These are phyloP conservation scores for Penicillium sp. DNA, from an alignment of 2,329 filamentous ascomycete genomes.

Conservation along the genomic window DNA sequence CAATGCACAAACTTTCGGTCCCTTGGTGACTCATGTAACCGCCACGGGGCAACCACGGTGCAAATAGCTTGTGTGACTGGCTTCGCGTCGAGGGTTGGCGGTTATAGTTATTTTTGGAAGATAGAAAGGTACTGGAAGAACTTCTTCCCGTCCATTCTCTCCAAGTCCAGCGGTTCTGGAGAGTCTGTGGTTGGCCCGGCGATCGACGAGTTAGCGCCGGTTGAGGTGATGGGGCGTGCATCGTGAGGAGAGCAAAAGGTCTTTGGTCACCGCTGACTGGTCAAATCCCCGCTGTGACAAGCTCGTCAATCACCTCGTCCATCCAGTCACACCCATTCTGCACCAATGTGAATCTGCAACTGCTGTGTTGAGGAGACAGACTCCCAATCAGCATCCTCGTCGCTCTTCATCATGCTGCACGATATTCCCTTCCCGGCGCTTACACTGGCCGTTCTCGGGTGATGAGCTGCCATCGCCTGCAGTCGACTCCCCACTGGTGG, in stretches of 20 bases:
- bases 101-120: constrained; percentile 5
- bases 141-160: neutral
- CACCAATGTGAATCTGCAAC: constrained; percentile 16
- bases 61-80: constrained; percentile 9
- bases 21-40: no score
- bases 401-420: constrained; percentile 3
- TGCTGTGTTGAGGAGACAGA: constrained; percentile 2
- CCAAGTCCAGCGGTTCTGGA: constrained; percentile 25
- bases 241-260: constrained; percentile 10
- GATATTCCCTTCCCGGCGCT: constrained; percentile 25
- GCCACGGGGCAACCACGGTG: neutral
- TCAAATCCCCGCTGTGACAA: constrained; percentile 31
- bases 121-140: no score
- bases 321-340: constrained; percentile 24
- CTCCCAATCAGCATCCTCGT: constrained; percentile 16
- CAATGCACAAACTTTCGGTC: no score
- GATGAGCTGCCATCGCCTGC: constrained; percentile 20
- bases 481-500: constrained; percentile 19
- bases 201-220: constrained; percentile 30
- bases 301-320: constrained; percentile 20
- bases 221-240: constrained; percentile 20
- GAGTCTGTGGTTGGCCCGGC: constrained; percentile 27
- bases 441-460: constrained; percentile 22
- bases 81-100: constrained; percentile 2
- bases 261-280: constrained; percentile 17